Evolutionary conservation across 352 stramenopile genomes (phyloP), one percentile per base, ranked within the genome.

Genomic region (Pythium chondricola): DNA sequence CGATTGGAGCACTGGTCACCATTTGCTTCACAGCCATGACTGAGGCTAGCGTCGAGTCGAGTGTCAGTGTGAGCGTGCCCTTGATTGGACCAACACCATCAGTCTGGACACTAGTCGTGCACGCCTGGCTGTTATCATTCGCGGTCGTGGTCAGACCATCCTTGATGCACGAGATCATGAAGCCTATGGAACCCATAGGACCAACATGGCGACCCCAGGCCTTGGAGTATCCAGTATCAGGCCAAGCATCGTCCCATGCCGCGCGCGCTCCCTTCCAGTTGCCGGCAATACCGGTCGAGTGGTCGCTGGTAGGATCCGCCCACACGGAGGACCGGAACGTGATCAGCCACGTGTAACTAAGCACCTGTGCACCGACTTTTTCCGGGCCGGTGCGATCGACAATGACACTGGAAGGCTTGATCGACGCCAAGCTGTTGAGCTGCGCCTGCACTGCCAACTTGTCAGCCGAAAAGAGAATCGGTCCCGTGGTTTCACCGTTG

Each of bases 171-270:
- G 58, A 49, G 2, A 91, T 47, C 16, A 53, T 41, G 13, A 78
- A 65, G 0, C 58, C 60, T 1, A 67, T 83, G 1, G 46, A 14
- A 5, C 61, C 61, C 33, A 98, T 74, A 27, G 94, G 80, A 0
- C 95, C 95, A 3, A 98, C 91, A 51, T 99, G 97, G 16, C 93
- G 95, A 1, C 95, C 95, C 95, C 95, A 99, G 4, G 88, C 89
- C 58, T 97, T 98, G 2, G 92, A 98, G 66, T 98, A 98, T 0
- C 85, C 83, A 0, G 86, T 90, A 22, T 83, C 79, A 8, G 67
- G 48, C 95, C 95, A 99, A 18, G 88, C 88, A 48, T 98, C 92
- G 30, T 80, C 76, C 71, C 81, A 96, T 24, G 63, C 68, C 0
- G 83, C 78, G 2, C 71, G 56, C 8, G 72, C 36, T 16, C 94